Evolutionary conservation across 768 basidiomycete genomes (phyloP).

Genomic region (Rhizopogon sp.): DNA sequence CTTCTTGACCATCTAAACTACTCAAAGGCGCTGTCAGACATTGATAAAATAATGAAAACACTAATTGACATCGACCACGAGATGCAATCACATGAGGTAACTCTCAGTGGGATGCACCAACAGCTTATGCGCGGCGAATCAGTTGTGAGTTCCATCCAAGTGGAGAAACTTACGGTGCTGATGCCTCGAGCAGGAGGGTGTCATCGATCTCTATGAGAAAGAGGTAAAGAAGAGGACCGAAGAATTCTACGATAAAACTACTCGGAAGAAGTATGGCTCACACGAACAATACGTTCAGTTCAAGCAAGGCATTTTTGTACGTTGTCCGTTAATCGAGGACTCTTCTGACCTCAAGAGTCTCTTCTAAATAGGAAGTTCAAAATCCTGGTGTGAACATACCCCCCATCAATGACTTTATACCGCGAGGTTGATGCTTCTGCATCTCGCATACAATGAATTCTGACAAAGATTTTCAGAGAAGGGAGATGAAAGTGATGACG

Average conservation of each 20-base stretch:
- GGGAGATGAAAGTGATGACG: conserved; percentile 77
- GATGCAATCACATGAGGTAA: conserved; percentile 50
- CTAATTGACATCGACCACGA: conserved; percentile 63
- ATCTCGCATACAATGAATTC: conserved; percentile 2
- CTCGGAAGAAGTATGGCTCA: conserved; percentile 76
- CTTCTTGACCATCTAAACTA: not conserved
- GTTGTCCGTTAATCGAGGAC: conserved; percentile 17
- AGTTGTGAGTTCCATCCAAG: conserved; percentile 42
- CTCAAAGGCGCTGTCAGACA: conserved; percentile 46
- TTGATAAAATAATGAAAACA: conserved; percentile 65
- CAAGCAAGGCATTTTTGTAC: conserved; percentile 62
- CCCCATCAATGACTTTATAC: conserved; percentile 68
- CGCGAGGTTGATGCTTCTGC: conserved; percentile 44
- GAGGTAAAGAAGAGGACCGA: conserved; percentile 38
- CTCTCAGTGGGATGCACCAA: conserved; percentile 54
- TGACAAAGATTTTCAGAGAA: conserved; percentile 46
- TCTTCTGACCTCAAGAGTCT: not conserved
- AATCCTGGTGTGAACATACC: conserved; percentile 69
- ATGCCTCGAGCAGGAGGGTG: conserved; percentile 39
- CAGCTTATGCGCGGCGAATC: conserved; percentile 47
- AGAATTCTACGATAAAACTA: conserved; percentile 54
- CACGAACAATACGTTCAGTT: conserved; percentile 55
- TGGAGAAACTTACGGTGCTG: conserved; percentile 1
- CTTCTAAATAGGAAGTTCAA: conserved; percentile 50
- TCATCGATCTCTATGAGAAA: conserved; percentile 44